Evolutionary conservation across 2,329 filamentous ascomycete species (phyloP).

Genomic region (Clonostachys rosea): DNA sequence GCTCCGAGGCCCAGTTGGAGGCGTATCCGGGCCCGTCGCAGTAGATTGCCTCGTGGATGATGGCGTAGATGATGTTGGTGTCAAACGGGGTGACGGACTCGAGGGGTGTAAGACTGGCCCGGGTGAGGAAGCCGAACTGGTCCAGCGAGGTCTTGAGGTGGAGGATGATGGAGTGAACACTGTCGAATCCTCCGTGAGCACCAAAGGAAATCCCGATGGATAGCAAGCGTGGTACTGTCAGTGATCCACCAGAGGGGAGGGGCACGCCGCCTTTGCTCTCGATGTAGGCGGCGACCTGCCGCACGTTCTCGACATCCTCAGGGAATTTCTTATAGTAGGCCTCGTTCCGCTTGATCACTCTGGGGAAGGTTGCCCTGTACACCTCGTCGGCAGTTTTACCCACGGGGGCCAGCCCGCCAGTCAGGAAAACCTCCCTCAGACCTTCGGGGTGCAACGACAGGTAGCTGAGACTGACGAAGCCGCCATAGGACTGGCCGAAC

Average conservation of each 20-base stretch:
- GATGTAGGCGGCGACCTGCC: slow-evolving; percentile 62
- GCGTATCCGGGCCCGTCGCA: slow-evolving; percentile 60
- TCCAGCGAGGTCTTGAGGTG: slow-evolving; percentile 69
- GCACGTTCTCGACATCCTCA: slow-evolving; percentile 67
- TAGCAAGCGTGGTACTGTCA: slow-evolving; percentile 72
- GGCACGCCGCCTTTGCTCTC: slow-evolving; percentile 50
- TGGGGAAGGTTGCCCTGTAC: slow-evolving; percentile 67
- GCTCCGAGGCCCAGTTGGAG: slow-evolving; percentile 72
- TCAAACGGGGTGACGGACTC: slow-evolving; percentile 70
- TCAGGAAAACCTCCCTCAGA: slow-evolving; percentile 77
- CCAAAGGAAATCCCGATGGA: slow-evolving; percentile 78
- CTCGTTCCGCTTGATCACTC: slow-evolving; percentile 66
- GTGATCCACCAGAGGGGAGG: slow-evolving; percentile 65
- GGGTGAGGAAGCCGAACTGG: slow-evolving; percentile 70
- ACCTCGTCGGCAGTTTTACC: slow-evolving; percentile 68
- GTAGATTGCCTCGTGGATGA: slow-evolving; percentile 87
- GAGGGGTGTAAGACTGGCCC: slow-evolving; percentile 63
- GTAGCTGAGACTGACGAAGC: slow-evolving; percentile 81
- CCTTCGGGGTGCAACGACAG: slow-evolving; percentile 76
- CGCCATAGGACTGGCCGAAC: slow-evolving; percentile 89
- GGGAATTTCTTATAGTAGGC: slow-evolving; percentile 84
- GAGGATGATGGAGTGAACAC: slow-evolving; percentile 69
- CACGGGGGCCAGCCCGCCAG: slow-evolving; percentile 78
- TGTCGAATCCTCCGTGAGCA: slow-evolving; percentile 70
- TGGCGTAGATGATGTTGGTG: slow-evolving; percentile 73